These are phyloP conservation scores for Teunomyces barrocoloradensis DNA, from an alignment of 805 yeast genomes.

Conservation along the genomic window DNA sequence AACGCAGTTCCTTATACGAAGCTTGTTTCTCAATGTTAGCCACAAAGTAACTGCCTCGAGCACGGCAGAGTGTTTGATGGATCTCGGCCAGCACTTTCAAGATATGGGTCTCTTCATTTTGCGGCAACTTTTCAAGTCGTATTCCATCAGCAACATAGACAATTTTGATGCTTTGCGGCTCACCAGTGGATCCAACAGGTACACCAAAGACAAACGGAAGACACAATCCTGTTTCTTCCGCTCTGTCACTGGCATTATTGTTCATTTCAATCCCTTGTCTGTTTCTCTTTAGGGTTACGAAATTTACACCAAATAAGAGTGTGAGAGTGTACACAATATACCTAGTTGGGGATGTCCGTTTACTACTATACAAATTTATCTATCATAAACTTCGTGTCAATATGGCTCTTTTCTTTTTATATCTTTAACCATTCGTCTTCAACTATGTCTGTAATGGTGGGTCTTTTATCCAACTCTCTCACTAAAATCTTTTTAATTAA, in stretches of 20 bases:
- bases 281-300: too few relatives aligned
- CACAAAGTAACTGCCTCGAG: slow-evolving; percentile 11
- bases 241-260: background rate
- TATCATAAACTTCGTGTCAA: slow-evolving; percentile 4
- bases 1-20: slow-evolving; percentile 11
- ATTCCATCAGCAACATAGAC: slow-evolving; percentile 10
- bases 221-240: background rate
- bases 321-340: background rate
- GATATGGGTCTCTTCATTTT: slow-evolving; percentile 3
- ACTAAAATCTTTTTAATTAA: slow-evolving; percentile 65
- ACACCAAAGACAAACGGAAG: background rate
- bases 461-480: slow-evolving; percentile 65
- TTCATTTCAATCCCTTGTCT: background rate
- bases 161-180: slow-evolving; percentile 12
- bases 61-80: slow-evolving; percentile 7
- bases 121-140: slow-evolving; percentile 2
- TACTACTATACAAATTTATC: background rate
- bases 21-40: slow-evolving; percentile 12
- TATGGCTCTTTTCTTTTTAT: background rate
- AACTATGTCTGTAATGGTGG: slow-evolving; percentile 67
- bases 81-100: slow-evolving; percentile 8
- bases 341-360: too few relatives aligned
- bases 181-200: background rate
- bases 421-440: slow-evolving; percentile 63
- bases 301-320: background rate